These are phyloP conservation scores for Mycena citricolor DNA, from an alignment of 1,284 basidiomycete genomes.

Conservation along the genomic window DNA sequence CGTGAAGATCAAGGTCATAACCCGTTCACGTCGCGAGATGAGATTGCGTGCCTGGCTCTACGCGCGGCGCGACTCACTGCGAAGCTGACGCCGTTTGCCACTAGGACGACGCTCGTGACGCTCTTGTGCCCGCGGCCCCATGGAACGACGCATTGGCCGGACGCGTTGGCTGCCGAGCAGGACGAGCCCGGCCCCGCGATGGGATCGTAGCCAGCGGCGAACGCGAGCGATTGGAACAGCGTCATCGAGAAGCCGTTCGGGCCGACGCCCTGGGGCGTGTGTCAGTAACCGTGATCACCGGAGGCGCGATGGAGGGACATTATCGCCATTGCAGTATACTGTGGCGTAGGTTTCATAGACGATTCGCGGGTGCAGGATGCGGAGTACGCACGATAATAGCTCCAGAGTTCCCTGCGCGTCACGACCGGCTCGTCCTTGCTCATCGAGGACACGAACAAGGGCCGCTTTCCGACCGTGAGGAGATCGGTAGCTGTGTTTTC, in stretches of 20 bases:
- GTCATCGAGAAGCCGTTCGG: conserved; percentile 32
- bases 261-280: neutral
- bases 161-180: conserved; percentile 50
- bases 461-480: too few relatives aligned
- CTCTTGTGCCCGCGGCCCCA: conserved; percentile 68
- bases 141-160: conserved; percentile 70
- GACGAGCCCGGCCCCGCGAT: conserved; percentile 62
- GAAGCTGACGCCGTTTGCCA: conserved; percentile 75
- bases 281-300: too few relatives aligned
- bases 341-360: neutral
- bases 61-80: too few relatives aligned
- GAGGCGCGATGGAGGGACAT: too few relatives aligned
- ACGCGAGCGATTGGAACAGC: conserved; percentile 70
- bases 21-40: conserved; percentile 34
- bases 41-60: too few relatives aligned
- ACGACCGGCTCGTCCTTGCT: conserved; percentile 34
- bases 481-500: conserved; percentile 4
- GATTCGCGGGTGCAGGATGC: neutral
- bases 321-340: conserved; percentile 5
- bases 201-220: conserved; percentile 66
- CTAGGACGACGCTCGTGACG: conserved; percentile 70
- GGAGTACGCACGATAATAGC: neutral
- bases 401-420: conserved; percentile 1
- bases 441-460: conserved; percentile 37
- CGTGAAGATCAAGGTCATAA: conserved; percentile 79